phyloP scores from a whole-genome alignment of 257 asterid species.

The Penstemon newberryi region DNA sequence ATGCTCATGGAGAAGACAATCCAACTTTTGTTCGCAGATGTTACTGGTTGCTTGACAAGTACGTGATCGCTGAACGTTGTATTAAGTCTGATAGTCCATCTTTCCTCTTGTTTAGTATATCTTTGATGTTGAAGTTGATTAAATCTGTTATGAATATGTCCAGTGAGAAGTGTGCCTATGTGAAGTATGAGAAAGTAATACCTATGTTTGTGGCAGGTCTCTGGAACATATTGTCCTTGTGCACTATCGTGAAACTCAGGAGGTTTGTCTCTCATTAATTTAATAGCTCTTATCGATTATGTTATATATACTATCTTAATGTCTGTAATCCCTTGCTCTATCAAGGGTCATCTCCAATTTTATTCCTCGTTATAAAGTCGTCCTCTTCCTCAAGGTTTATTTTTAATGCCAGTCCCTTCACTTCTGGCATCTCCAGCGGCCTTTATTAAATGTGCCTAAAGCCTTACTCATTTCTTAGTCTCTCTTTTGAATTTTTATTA shows the following conservation, averaged over 20 bases:
- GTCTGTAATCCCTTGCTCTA: conserved; percentile 4
- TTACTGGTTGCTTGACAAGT: conserved; percentile 99
- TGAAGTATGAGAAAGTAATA: conserved; percentile 16
- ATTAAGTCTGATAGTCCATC: conserved; percentile 15
- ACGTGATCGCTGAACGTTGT: conserved; percentile 35
- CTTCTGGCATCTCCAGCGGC: not conserved
- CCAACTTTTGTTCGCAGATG: conserved; percentile 97
- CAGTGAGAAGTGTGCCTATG: conserved; percentile 18
- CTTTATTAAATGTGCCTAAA: not conserved
- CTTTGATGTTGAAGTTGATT: conserved; percentile 22
- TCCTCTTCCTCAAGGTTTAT: not conserved
- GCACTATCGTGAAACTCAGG: conserved; percentile 97
- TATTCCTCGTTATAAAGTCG: not conserved
- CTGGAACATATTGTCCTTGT: conserved; percentile 93
- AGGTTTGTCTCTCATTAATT: conserved; percentile 57
- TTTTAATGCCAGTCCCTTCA: not conserved
- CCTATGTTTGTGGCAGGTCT: conserved; percentile 57
- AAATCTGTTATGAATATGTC: conserved; percentile 18
- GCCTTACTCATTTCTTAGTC: not conserved
- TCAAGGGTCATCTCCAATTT: not conserved
- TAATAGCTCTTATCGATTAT: conserved; percentile 3
- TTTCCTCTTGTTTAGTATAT: conserved; percentile 16
- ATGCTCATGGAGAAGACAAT: conserved; percentile 93
- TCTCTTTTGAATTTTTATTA: no score
- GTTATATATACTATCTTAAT: not conserved